Evolutionary conservation across 208 protist species (phyloP), one percentile per base, ranked within the genome.

Genomic region (Trypanosoma scelopori): DNA sequence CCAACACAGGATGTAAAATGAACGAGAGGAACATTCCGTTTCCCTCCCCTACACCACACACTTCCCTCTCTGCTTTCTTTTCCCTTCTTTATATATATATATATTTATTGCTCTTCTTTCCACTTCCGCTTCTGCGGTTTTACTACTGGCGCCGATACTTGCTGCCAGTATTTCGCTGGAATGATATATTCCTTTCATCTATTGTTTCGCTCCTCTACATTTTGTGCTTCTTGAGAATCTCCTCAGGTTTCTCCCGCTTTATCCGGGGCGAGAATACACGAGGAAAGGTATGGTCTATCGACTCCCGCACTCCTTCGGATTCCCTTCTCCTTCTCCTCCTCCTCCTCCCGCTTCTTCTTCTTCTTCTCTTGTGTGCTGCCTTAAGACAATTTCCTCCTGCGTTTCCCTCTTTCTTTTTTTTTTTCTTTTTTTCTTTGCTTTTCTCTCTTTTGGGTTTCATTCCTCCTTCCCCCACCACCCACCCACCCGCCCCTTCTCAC

Each of bases 51-150:
- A n/a, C n/a, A n/a, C n/a, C n/a, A 20, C 39, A 22, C 35, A 45
- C 69, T 27, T 41, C 49, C 16, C 48, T 56, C 18, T 15, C 35
- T 49, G 9, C 43, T 59, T 43, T 15, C 68, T 68, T 68, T 47
- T 57, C 18, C 20, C 53, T 50, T 68, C 32, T 53, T 41, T 69
- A 6, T 22, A 25, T 9, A 12, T n/a, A 37, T 9, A 5, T 55
- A 13, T 65, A 6, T 46, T 23, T 65, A 3, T 35, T 43, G 7
- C 53, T n/a, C n/a, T n/a, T n/a, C n/a, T n/a, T n/a, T n/a, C n/a
- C n/a, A n/a, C n/a, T n/a, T n/a, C 9, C 9, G 32, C 9, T 37
- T 3, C 32, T 37, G 32, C 9, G 3, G 32, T 37, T 37, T 37
- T 37, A 37, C 32, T 9, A 37, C 9, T 9, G 9, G 9, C n/a